A percentile compares a stretch with the other conserved stretches of the same genome.
phyloP scores from a whole-genome alignment of 2,329 filamentous ascomycete species.

The Geosmithia putterillii region DNA sequence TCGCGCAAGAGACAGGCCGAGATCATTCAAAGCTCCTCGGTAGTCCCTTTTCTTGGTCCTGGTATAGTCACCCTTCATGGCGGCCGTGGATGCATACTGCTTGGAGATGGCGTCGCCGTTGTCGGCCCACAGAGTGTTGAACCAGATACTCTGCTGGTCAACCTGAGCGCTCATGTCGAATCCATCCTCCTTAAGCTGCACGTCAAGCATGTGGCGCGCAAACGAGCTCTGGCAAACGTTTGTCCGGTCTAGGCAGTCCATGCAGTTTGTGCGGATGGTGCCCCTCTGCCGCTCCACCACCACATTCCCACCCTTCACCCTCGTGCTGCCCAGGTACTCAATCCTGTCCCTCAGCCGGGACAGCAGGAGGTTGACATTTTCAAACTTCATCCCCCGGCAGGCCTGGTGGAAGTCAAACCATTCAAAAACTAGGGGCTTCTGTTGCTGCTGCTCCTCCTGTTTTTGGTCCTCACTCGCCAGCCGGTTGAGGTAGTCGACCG shows the following conservation, averaged over 20 bases:
- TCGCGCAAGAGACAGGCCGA: conserved; percentile 75
- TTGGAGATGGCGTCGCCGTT: conserved; percentile 94
- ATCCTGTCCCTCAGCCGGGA: conserved; percentile 56
- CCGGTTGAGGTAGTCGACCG: conserved; percentile 53
- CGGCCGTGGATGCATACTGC: conserved; percentile 90
- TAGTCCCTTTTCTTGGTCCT: conserved; percentile 84
- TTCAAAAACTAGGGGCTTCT: conserved; percentile 44
- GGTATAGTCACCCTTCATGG: conserved; percentile 94
- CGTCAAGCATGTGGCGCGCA: conserved; percentile 69
- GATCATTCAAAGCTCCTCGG: conserved; percentile 79
- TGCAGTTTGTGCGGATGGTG: conserved; percentile 88
- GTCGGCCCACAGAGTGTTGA: conserved; percentile 94
- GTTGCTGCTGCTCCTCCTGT: not conserved
- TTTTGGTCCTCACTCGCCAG: conserved; percentile 25
- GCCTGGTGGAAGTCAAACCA: conserved; percentile 97
- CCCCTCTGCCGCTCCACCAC: conserved; percentile 48
- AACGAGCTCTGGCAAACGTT: conserved; percentile 94
- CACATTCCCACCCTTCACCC: conserved; percentile 33
- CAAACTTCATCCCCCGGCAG: conserved; percentile 94
- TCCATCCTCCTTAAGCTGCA: conserved; percentile 64
- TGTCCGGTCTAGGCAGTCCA: conserved; percentile 94
- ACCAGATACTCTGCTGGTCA: conserved; percentile 79
- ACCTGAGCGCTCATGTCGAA: conserved; percentile 62
- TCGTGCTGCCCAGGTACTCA: conserved; percentile 59
- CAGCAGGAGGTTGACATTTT: conserved; percentile 77